Percentiles rank a stretch among this genome's conserved stretches.
phyloP scores from a whole-genome alignment of 2,329 filamentous ascomycete genomes.

The Achaetomium macrosporum region DNA sequence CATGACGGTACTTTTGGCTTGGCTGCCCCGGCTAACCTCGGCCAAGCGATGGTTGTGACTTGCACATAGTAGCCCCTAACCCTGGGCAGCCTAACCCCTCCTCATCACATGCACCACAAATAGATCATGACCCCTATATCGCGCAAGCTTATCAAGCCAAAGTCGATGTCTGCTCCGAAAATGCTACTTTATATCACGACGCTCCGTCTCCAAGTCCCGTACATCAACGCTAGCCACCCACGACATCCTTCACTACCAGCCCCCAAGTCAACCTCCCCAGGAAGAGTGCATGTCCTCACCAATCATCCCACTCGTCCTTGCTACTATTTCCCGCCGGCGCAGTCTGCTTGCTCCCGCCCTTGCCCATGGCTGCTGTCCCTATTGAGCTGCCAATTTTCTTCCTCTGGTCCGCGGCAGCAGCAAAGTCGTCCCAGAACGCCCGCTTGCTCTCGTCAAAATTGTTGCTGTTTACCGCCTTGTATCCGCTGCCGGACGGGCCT shows the following conservation, averaged over 20 bases:
- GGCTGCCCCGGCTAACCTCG: constrained; percentile 40
- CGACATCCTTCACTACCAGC: not conserved
- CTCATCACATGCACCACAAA: no score
- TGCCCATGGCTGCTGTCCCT: constrained; percentile 55
- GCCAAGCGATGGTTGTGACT: constrained; percentile 20
- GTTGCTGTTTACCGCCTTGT: constrained; percentile 32
- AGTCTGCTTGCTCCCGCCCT: constrained; percentile 35
- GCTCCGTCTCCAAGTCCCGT: no score
- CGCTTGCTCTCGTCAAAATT: constrained; percentile 59
- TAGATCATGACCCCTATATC: no score
- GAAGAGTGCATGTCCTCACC: constrained; percentile 34
- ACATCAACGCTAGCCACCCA: no score
- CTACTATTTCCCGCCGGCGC: constrained; percentile 34
- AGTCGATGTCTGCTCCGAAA: no score
- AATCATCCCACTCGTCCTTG: constrained; percentile 61
- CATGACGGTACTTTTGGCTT: constrained; percentile 23
- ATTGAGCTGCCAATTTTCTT: constrained; percentile 42
- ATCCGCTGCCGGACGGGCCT: constrained; percentile 44
- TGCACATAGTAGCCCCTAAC: constrained; percentile 18
- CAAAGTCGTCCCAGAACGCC: constrained; percentile 91
- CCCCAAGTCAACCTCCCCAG: constrained; percentile 11
- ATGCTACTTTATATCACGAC: no score
- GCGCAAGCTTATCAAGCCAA: not conserved
- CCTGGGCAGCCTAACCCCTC: constrained; percentile 1
- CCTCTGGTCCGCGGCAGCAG: constrained; percentile 57